Base-by-base conservation (phyloP, 1,139 yeast species). In the Martiniozyma asiatica region DNA sequence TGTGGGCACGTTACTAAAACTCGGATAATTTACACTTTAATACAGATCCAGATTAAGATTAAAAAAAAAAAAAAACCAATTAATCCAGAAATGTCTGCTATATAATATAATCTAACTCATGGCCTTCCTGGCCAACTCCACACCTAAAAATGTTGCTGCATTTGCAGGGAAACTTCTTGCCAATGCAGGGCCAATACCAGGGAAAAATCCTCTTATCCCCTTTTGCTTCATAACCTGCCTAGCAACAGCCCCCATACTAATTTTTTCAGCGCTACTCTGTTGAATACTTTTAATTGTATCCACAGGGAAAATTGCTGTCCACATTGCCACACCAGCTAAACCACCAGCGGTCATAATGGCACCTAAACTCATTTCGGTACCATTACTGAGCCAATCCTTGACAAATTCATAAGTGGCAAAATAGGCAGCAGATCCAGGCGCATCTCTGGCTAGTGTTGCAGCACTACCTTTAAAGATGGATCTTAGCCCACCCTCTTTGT, bases 351-450 rank as follows among this genome's bases (percentile, higher is more conserved):
- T 63, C 40, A 85, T 75, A 38, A 89, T 73, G 25, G 92, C 89
- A 20, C 69, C 57, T 27, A 87, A 27, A 3, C 41, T 36, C 17
- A 43, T 10, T 9, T 30, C 35, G 9, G 26, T 32, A 9, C 24
- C 29, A 6, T 63, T 9, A 84, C 75, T 15, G 29, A 37, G 64
- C 35, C 50, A 55, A 35, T 68, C 64, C 59, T 89, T 89, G 41
- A 82, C 59, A 44, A 70, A 65, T 55, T 89, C 98, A 55, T 89
- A 89, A 3, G 95, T 82, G 4, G 96, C 97, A 55, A 89, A 89
- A 59, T 89, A 89, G 20, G 85, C 65, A 0, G 97, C 97, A n/a
- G 94, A 79, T 4, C 98, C 98, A 1, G 98, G 98, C 8, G 97
- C 97, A 51, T 89, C 98, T 56, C 98, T 75, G 11, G 94, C 93